These are phyloP conservation scores for Trichocomaceae sp. DNA, from an alignment of 2,329 filamentous ascomycete species.

Conservation along the genomic window DNA sequence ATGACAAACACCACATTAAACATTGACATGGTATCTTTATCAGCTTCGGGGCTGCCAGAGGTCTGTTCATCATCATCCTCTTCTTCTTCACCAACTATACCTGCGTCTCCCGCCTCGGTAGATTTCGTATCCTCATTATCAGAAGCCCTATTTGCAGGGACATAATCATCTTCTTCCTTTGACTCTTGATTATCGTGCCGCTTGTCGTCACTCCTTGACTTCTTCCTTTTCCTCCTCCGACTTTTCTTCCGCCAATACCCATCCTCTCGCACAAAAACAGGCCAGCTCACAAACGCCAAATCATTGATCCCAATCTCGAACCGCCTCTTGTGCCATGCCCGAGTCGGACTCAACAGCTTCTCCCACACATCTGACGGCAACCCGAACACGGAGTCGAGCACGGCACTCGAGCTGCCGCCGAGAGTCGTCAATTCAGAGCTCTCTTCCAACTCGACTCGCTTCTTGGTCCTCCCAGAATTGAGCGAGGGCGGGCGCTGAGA, in stretches of 20 bases:
- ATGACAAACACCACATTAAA: constrained; percentile 95
- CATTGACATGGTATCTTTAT: constrained; percentile 74
- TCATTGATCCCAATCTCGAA: constrained; percentile 80
- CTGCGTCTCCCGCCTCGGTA: constrained; percentile 18
- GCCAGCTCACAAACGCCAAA: constrained; percentile 72
- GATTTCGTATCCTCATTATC: not conserved
- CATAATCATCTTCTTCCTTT: constrained; percentile 22
- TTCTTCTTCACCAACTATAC: constrained; percentile 8
- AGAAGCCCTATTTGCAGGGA: not conserved
- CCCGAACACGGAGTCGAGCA: constrained; percentile 60
- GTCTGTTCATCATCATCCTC: constrained; percentile 4
- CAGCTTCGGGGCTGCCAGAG: constrained; percentile 27
- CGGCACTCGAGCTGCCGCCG: constrained; percentile 25
- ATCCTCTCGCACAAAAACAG: constrained; percentile 72
- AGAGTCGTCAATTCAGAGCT: constrained; percentile 23
- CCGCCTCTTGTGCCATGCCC: constrained; percentile 69
- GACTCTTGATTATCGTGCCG: constrained; percentile 30
- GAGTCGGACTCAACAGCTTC: constrained; percentile 68
- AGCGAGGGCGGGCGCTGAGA: constrained; percentile 29
- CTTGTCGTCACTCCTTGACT: constrained; percentile 20
- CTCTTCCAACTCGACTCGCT: constrained; percentile 28
- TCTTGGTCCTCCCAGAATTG: constrained; percentile 27
- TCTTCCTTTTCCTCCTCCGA: constrained; percentile 39
- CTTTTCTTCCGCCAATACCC: constrained; percentile 67
- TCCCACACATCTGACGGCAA: constrained; percentile 71